A percentile compares a stretch with the other conserved stretches of the same genome.
Evolutionary conservation across 345 rosid genomes (phyloP).

Genomic region (Camelina laxa): DNA sequence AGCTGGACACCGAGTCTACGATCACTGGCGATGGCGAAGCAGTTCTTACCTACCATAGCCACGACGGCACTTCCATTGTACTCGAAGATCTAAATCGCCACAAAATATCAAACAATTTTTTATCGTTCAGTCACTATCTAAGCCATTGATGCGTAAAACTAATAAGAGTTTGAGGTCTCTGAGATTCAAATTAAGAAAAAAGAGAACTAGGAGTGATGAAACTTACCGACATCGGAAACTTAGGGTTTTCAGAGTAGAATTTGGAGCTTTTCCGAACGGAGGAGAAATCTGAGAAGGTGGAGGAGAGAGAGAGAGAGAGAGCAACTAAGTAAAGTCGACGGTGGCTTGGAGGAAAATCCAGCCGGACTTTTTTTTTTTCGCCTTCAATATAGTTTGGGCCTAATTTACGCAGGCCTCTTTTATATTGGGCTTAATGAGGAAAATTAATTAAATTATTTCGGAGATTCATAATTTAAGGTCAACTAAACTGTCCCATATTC

Average conservation of each 20-base stretch:
- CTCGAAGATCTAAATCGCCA: constrained; percentile 76
- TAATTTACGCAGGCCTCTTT: background rate
- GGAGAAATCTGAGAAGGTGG: constrained; percentile 36
- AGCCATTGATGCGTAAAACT: background rate
- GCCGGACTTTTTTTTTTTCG: constrained; percentile 25
- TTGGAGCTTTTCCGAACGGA: constrained; percentile 30
- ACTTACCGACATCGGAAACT: constrained; percentile 62
- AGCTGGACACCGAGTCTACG: constrained; percentile 93
- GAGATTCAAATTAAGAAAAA: background rate
- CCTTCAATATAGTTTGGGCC: constrained; percentile 25
- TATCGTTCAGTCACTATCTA: constrained; percentile 10
- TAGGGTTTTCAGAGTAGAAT: constrained; percentile 24
- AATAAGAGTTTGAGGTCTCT: constrained; percentile 14
- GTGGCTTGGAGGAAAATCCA: constrained; percentile 55
- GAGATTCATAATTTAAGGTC: background rate
- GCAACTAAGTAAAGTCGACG: constrained; percentile 31
- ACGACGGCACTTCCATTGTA: constrained; percentile 99
- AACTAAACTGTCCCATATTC: background rate
- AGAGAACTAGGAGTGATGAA: background rate
- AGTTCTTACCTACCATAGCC: constrained; percentile 99
- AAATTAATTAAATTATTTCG: background rate
- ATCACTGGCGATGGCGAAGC: constrained; percentile 98
- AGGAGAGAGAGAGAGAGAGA: constrained; percentile 7
- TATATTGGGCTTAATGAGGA: background rate
- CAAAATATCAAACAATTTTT: background rate